These are phyloP conservation scores for Aspergillus japonicus DNA, from an alignment of 2,329 filamentous ascomycete species.

Conservation along the genomic window DNA sequence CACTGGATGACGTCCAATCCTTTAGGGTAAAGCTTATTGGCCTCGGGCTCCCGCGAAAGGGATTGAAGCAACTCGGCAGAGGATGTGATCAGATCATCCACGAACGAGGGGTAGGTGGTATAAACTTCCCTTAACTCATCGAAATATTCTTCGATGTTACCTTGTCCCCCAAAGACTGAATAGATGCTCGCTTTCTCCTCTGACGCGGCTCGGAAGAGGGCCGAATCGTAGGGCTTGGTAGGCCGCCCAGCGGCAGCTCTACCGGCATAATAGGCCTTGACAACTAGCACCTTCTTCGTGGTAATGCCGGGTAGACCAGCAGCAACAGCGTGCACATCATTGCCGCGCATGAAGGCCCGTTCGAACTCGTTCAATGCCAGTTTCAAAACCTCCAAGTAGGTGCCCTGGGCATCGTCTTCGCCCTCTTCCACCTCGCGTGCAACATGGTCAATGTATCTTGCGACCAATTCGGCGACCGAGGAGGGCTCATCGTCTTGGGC, in stretches of 20 bases:
- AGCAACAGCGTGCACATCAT: conserved; percentile 90
- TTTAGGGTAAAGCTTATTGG: conserved; percentile 94
- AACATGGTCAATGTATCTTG: conserved; percentile 87
- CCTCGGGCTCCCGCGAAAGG: conserved; percentile 76
- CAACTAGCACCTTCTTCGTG: conserved; percentile 85
- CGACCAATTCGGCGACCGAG: conserved; percentile 86
- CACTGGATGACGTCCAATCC: conserved; percentile 93
- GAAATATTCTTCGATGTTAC: conserved; percentile 99
- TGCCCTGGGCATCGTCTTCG: conserved; percentile 83
- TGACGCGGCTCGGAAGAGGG: conserved; percentile 81
- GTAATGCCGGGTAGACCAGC: conserved; percentile 85
- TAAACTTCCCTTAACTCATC: conserved; percentile 92
- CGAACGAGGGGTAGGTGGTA: conserved; percentile 84
- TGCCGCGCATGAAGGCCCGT: conserved; percentile 87
- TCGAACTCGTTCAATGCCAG: conserved; percentile 94
- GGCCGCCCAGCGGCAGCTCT: conserved; percentile 78
- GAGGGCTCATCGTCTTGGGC: conserved; percentile 99
- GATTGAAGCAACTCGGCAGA: conserved; percentile 85
- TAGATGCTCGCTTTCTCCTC: conserved; percentile 84
- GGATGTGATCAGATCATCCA: conserved; percentile 77
- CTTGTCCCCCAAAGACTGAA: conserved; percentile 93
- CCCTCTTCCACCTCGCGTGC: conserved; percentile 87
- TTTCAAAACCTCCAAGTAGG: conserved; percentile 89
- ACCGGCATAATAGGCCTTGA: conserved; percentile 88
- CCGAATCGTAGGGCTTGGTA: conserved; percentile 91